phyloP scores from a whole-genome alignment of 2,329 filamentous ascomycete genomes.

The Rasamsonia emersonii region DNA sequence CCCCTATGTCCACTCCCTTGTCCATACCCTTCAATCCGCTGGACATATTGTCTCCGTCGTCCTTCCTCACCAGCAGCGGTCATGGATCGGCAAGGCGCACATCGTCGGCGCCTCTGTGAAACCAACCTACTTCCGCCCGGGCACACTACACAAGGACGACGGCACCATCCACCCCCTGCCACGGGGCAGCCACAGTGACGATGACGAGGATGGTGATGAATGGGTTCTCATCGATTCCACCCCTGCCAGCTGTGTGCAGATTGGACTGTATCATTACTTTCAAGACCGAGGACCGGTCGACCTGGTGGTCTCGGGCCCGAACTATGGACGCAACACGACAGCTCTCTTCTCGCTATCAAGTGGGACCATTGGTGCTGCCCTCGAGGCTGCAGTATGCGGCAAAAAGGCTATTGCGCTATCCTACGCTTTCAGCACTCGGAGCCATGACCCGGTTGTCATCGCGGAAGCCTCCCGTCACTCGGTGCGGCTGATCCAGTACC shows the following conservation, averaged over 20 bases:
- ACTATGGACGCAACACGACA: constrained; percentile 76
- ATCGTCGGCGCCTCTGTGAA: constrained; percentile 83
- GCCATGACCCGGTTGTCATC: constrained; percentile 76
- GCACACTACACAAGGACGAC: constrained; percentile 53
- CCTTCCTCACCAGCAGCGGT: constrained; percentile 82
- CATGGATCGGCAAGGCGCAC: constrained; percentile 98
- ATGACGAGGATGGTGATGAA: constrained; percentile 56
- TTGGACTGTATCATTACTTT: constrained; percentile 74
- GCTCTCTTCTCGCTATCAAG: constrained; percentile 70
- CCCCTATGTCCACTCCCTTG: constrained; percentile 69
- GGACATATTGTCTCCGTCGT: constrained; percentile 88
- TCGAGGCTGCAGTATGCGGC: constrained; percentile 67
- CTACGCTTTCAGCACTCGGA: constrained; percentile 80
- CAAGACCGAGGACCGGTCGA: constrained; percentile 62
- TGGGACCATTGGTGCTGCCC: constrained; percentile 66
- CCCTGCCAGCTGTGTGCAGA: constrained; percentile 72
- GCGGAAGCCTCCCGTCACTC: constrained; percentile 65
- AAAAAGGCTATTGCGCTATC: constrained; percentile 69
- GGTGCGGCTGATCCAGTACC: constrained; percentile 68
- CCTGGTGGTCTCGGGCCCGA: constrained; percentile 69
- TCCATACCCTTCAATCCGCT: constrained; percentile 59
- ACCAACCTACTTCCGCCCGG: constrained; percentile 72
- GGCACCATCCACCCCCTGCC: constrained; percentile 59
- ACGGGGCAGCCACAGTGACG: constrained; percentile 48
- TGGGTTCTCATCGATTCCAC: constrained; percentile 78